A percentile compares a stretch with the other conserved stretches of the same genome.
phyloP scores from a whole-genome alignment of 1,284 basidiomycete species.

The Tilletia walkeri region DNA sequence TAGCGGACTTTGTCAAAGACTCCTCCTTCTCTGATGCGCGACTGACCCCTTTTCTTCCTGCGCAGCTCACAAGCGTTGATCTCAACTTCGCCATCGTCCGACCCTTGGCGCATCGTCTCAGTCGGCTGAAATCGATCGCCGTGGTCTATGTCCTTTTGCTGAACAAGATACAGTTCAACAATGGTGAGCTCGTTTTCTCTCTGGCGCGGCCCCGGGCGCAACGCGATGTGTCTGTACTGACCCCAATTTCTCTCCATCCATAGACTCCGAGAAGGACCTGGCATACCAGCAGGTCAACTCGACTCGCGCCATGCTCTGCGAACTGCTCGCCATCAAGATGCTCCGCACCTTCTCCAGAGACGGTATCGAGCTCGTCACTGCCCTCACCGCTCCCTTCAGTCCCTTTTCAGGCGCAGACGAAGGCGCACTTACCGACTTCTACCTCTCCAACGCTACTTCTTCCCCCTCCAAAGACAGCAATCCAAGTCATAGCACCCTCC shows the following conservation, averaged over 20 bases:
- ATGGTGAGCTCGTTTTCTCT: conserved; percentile 39
- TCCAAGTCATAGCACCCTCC: background rate
- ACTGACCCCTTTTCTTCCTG: too few relatives aligned
- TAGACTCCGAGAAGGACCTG: conserved; percentile 58
- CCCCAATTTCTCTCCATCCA: background rate
- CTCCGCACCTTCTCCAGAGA: conserved; percentile 61
- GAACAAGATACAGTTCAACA: conserved; percentile 80
- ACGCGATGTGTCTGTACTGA: too few relatives aligned
- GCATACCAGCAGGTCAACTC: conserved; percentile 65
- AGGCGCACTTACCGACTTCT: conserved; percentile 29
- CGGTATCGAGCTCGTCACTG: conserved; percentile 70
- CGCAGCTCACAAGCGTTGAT: conserved; percentile 36
- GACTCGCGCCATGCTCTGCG: conserved; percentile 77
- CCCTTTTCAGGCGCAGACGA: conserved; percentile 61
- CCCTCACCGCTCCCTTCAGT: conserved; percentile 83
- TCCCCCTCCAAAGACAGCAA: too few relatives aligned
- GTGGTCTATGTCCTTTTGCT: conserved; percentile 84
- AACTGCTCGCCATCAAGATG: conserved; percentile 78
- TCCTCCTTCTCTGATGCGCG: background rate
- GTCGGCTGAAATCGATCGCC: conserved; percentile 57
- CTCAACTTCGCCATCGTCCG: conserved; percentile 47
- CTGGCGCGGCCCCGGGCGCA: background rate
- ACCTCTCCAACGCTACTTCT: conserved; percentile 8
- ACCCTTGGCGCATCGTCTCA: conserved; percentile 46
- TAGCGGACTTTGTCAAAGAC: background rate